Evolutionary conservation across 495 filamentous ascomycete genomes (phyloP).

Genomic region (Aspergillus cavernicola): DNA sequence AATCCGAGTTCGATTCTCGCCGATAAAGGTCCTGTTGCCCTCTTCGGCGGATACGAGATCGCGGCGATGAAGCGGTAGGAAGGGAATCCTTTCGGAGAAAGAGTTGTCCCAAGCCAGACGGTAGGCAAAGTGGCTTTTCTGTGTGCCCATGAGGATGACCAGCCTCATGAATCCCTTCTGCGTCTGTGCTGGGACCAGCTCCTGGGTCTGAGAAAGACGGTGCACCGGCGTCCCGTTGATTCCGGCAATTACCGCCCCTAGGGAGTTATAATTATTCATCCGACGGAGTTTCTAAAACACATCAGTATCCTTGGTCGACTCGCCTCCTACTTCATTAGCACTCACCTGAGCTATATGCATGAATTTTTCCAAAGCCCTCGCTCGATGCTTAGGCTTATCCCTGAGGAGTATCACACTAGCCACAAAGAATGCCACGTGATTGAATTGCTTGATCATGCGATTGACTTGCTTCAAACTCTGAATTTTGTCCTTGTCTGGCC

Average conservation of each 20-base stretch:
- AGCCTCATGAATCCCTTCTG: conserved; percentile 84
- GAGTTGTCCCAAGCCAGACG: conserved; percentile 96
- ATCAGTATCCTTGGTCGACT: not conserved
- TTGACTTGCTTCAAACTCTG: conserved; percentile 81
- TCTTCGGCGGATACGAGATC: conserved; percentile 90
- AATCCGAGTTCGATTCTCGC: conserved; percentile 67
- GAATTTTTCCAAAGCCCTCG: conserved; percentile 85
- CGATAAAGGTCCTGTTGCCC: conserved; percentile 84
- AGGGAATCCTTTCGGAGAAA: conserved; percentile 83
- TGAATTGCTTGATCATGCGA: conserved; percentile 93
- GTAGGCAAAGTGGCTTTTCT: conserved; percentile 89
- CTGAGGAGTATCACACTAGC: conserved; percentile 87
- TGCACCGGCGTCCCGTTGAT: conserved; percentile 86
- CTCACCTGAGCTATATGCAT: conserved; percentile 72
- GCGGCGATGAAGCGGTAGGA: conserved; percentile 83
- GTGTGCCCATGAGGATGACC: conserved; percentile 86
- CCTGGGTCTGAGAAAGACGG: conserved; percentile 77
- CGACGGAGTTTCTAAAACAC: conserved; percentile 66
- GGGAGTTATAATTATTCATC: conserved; percentile 93
- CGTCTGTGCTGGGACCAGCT: conserved; percentile 63
- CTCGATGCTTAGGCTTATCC: conserved; percentile 94
- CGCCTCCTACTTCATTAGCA: not conserved
- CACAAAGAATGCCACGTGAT: conserved; percentile 89
- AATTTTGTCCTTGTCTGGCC: conserved; percentile 68
- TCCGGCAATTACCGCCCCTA: conserved; percentile 89